Conservation (phyloP, 1,284 basidiomycete species). For the Exsudoporus floridanus region DNA sequence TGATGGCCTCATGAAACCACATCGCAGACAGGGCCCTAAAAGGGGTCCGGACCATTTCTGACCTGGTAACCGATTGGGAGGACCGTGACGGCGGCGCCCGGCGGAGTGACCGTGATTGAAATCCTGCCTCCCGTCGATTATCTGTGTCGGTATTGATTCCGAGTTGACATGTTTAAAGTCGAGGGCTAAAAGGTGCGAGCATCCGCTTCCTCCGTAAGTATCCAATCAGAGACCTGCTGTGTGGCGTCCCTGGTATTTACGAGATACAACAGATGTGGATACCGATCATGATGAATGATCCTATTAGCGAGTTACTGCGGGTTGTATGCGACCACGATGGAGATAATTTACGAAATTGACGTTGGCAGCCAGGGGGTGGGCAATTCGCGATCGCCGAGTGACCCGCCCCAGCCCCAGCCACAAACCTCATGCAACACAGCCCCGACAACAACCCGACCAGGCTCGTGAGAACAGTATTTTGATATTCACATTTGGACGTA, state of each 20-base stretch:
- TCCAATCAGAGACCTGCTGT: constrained; percentile 24
- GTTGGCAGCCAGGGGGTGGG: constrained; percentile 7
- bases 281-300: constrained; percentile 22
- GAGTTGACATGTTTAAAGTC: constrained; percentile 28
- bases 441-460: no score
- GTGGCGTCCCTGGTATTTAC: constrained; percentile 27
- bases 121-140: constrained; percentile 20
- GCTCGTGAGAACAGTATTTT: constrained; percentile 19
- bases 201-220: constrained; percentile 26
- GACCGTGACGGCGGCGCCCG: constrained; percentile 29
- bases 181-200: constrained; percentile 14
- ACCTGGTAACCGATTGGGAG: constrained; percentile 25
- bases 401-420: constrained; percentile 2
- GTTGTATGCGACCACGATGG: constrained; percentile 15
- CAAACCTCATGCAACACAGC: constrained; percentile 9
- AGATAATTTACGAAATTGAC: constrained; percentile 17
- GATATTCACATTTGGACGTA: constrained; percentile 17
- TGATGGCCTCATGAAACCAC: constrained; percentile 24
- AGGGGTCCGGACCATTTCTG: constrained; percentile 11
- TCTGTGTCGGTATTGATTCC: constrained; percentile 27
- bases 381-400: constrained; percentile 6
- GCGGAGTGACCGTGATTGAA: constrained; percentile 19
- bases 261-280: constrained; percentile 25
- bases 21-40: constrained; percentile 11
- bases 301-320: constrained; percentile 20